Evolutionary conservation across 257 asterid genomes (phyloP), one percentile per base, ranked within the genome.

Genomic region (Jaltomata sinuosa): DNA sequence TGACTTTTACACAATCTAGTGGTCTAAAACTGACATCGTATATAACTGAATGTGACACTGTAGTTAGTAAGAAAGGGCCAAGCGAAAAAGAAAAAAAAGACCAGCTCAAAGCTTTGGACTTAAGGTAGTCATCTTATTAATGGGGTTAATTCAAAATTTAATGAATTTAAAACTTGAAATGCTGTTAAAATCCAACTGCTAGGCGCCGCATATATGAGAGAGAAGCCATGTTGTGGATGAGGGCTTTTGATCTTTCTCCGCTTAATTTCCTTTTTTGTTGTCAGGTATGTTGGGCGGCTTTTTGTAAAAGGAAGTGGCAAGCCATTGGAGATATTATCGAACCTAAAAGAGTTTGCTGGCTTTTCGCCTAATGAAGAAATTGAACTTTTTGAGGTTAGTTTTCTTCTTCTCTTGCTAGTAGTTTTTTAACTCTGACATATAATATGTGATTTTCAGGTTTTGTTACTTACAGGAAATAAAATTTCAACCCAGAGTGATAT

Each of bases 301-400:
- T 92, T 93, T 91, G 97, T 93, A 54, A 92, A 94, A 84, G 86
- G 85, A 72, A 83, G 54, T 62, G 89, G 93, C 74, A 92, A 88
- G 88, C 98, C 98, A 64, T 40, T 84, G 21, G 97, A 94, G 50
- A 88, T 92, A 80, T 54, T 91, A 81, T 57, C 84, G 65, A 91
- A 89, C 87, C 91, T 94, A 84, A 91, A 90, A 87, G 94, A 91
- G 82, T 82, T 94, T 92, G 94, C 92, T 84, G 95, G 93, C 67
- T 92, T 88, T 86, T 86, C 93, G 81, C 91, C 93, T 59, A 93
- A 91, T 61, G 36, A 32, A 32, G 36, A 32, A 32, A 32, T 32
- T 32, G 36, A 32, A 32, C 36, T 32, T 32, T 32, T 32, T 32
- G 36, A 32, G 36, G 36, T 32, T 1, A 32, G 36, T 32, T 32